A percentile compares a stretch with the other conserved stretches of the same genome.
phyloP scores from a whole-genome alignment of 495 filamentous ascomycete species.

The Glutinoglossum americanum region DNA sequence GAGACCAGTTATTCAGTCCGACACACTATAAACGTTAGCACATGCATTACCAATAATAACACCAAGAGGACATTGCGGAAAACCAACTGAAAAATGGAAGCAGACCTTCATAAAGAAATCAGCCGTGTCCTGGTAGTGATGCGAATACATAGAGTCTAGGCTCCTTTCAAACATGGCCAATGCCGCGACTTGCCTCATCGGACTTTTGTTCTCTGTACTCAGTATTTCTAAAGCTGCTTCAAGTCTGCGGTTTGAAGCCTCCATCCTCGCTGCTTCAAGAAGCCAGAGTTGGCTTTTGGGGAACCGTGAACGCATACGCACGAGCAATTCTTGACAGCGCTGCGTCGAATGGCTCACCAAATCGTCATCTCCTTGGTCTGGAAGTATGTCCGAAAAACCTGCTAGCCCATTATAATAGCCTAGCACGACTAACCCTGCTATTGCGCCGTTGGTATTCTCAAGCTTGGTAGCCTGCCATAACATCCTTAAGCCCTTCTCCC shows the following conservation, averaged over 20 bases:
- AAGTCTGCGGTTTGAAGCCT: slow-evolving; percentile 42
- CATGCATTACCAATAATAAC: slow-evolving; percentile 6
- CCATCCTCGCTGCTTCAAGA: slow-evolving; percentile 71
- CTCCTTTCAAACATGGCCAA: slow-evolving; percentile 69
- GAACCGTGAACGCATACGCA: slow-evolving; percentile 53
- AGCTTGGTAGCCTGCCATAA: slow-evolving; percentile 85
- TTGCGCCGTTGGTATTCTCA: slow-evolving; percentile 74
- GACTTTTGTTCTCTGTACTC: slow-evolving; percentile 31
- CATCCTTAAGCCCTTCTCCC: slow-evolving; percentile 59
- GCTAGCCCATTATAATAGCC: slow-evolving; percentile 75
- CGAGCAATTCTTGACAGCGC: slow-evolving; percentile 43
- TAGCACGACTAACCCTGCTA: slow-evolving; percentile 61
- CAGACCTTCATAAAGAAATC: slow-evolving; percentile 45
- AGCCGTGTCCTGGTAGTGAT: slow-evolving; percentile 48
- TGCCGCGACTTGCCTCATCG: slow-evolving; percentile 67
- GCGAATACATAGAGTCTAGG: slow-evolving; percentile 56
- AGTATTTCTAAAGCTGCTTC: slow-evolving; percentile 47
- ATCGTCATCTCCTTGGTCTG: slow-evolving; percentile 29
- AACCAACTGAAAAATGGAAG: background rate
- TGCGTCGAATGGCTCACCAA: slow-evolving; percentile 47
- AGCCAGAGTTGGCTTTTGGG: slow-evolving; percentile 73
- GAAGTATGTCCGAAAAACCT: slow-evolving; percentile 73
- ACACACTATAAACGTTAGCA: slow-evolving; percentile 28
- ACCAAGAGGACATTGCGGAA: slow-evolving; percentile 7
- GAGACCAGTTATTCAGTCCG: slow-evolving; percentile 79